These are phyloP conservation scores for Paraphoma chrysanthemicola DNA, from an alignment of 2,329 filamentous ascomycete species.

Conservation along the genomic window DNA sequence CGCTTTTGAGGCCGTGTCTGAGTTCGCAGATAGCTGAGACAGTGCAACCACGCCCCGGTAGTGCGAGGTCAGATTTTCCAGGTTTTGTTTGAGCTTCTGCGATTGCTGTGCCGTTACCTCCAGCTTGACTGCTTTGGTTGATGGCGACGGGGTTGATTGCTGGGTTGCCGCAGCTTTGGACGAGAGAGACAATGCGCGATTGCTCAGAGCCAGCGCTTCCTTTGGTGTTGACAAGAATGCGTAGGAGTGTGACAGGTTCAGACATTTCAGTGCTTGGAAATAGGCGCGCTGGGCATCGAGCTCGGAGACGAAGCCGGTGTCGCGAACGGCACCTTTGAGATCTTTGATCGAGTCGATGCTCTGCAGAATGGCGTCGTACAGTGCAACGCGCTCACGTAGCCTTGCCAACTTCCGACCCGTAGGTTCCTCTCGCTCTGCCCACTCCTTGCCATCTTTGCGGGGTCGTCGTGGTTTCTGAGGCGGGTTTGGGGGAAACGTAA, in stretches of 20 bases:
- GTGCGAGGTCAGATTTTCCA: slow-evolving; percentile 77
- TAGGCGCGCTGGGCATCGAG: slow-evolving; percentile 81
- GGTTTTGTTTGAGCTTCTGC: slow-evolving; percentile 64
- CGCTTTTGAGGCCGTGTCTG: slow-evolving; percentile 55
- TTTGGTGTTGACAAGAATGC: slow-evolving; percentile 72
- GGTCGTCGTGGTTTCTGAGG: slow-evolving; percentile 60
- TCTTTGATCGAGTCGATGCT: slow-evolving; percentile 91
- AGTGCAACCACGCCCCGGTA: slow-evolving; percentile 87
- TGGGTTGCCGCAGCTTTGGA: slow-evolving; percentile 56
- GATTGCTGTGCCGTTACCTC: slow-evolving; percentile 68
- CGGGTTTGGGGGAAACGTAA: slow-evolving; percentile 61
- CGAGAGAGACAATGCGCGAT: slow-evolving; percentile 71
- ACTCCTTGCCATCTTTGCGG: slow-evolving; percentile 58
- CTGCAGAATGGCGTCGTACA: slow-evolving; percentile 91
- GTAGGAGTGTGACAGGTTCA: slow-evolving; percentile 87
- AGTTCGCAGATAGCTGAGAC: slow-evolving; percentile 65
- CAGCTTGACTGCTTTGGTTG: slow-evolving; percentile 66
- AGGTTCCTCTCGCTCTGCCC: slow-evolving; percentile 65
- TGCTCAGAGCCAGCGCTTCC: slow-evolving; percentile 85
- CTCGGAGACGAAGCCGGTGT: slow-evolving; percentile 76
- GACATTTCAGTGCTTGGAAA: slow-evolving; percentile 87
- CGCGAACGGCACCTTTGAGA: slow-evolving; percentile 86
- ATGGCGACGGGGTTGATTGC: slow-evolving; percentile 40
- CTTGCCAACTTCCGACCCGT: slow-evolving; percentile 78
- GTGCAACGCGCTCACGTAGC: slow-evolving; percentile 82